Conservation (phyloP, 768 basidiomycete genomes). For the Lactarius evosmus region DNA sequence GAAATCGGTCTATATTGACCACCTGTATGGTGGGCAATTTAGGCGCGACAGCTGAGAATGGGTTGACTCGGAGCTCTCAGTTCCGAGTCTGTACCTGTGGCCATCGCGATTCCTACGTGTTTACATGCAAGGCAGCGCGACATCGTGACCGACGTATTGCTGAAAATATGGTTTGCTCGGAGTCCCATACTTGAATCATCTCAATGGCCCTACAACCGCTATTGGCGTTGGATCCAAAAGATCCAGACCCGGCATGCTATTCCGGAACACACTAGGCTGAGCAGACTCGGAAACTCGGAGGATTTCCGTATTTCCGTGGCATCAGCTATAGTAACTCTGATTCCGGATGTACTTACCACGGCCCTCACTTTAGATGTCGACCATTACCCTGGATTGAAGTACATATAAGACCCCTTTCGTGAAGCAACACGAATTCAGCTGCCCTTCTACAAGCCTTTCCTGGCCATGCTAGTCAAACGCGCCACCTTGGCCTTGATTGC, state of each 20-base stretch:
- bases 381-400: neutral
- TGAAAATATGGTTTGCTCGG: neutral
- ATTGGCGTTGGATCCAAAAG: neutral
- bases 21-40: neutral
- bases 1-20: neutral
- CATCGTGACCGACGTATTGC: neutral
- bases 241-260: neutral
- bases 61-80: neutral
- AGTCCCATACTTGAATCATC: neutral
- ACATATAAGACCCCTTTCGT: neutral
- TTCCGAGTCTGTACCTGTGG: neutral
- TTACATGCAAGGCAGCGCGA: neutral
- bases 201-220: neutral
- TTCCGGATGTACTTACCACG: neutral
- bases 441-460: neutral
- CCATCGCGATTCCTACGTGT: neutral
- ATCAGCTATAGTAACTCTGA: neutral
- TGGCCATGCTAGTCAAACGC: constrained; percentile 13
- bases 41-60: neutral
- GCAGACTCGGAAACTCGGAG: neutral
- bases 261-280: neutral
- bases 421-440: neutral
- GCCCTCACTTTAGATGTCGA: neutral
- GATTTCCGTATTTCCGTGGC: neutral
- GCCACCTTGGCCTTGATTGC: constrained; percentile 15